A percentile compares a stretch with the other conserved stretches of the same genome.
Evolutionary conservation across 805 yeast genomes (phyloP).

Genomic region (Saccharomycopsis guyanensis): DNA sequence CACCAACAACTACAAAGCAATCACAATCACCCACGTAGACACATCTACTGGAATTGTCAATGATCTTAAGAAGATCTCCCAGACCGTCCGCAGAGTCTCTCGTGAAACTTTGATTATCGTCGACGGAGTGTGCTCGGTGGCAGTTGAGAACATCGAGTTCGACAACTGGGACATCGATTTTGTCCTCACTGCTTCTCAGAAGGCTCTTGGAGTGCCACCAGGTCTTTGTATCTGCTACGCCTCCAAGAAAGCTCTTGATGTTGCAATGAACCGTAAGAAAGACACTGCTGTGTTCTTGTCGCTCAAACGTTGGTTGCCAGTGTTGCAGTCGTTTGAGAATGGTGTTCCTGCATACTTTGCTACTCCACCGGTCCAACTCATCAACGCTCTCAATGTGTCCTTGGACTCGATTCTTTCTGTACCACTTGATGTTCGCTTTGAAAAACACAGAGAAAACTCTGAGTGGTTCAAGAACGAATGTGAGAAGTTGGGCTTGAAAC

Average conservation of each 20-base stretch:
- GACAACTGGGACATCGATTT: slow-evolving; percentile 85
- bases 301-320: slow-evolving; percentile 77
- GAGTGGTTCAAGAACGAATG: slow-evolving; percentile 49
- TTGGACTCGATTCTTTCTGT: slow-evolving; percentile 59
- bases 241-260: slow-evolving; percentile 63
- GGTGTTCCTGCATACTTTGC: slow-evolving; percentile 80
- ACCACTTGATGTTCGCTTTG: slow-evolving; percentile 52
- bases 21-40: slow-evolving; percentile 90
- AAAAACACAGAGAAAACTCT: slow-evolving; percentile 56
- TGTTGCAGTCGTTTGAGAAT: slow-evolving; percentile 76
- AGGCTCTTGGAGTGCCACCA: slow-evolving; percentile 89
- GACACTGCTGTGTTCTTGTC: slow-evolving; percentile 48
- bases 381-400: slow-evolving; percentile 72
- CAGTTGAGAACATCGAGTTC: slow-evolving; percentile 76
- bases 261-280: slow-evolving; percentile 44
- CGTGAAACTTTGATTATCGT: slow-evolving; percentile 80
- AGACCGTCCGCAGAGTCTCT: slow-evolving; percentile 47
- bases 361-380: slow-evolving; percentile 82
- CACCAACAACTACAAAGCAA: slow-evolving; percentile 45
- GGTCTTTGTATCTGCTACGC: slow-evolving; percentile 76
- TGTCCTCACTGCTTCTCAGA: slow-evolving; percentile 86
- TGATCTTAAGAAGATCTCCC: slow-evolving; percentile 57
- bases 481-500: slow-evolving; percentile 52
- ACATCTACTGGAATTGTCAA: slow-evolving; percentile 87
- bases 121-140: slow-evolving; percentile 93